Conservation (phyloP, 2,329 filamentous ascomycete species). For the Teratosphaeria gauchensis region DNA sequence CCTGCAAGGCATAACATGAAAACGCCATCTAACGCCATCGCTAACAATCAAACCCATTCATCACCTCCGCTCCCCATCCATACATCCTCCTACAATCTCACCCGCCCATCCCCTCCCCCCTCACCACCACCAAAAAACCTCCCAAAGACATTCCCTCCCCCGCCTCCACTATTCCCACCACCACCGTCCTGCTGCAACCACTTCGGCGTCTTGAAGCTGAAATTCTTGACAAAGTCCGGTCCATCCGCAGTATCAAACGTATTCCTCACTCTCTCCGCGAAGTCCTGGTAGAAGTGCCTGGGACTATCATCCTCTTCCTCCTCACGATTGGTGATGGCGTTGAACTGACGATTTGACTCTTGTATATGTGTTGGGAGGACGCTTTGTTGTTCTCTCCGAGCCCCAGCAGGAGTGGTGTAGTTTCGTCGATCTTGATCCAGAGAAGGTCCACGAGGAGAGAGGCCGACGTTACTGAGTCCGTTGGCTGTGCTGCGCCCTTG, state of each 20-base stretch:
- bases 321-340: conserved; percentile 21
- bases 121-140: not conserved
- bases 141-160: not conserved
- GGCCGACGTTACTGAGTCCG: conserved; percentile 24
- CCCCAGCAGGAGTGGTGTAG: not conserved
- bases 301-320: conserved; percentile 55
- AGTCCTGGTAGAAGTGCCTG: conserved; percentile 65
- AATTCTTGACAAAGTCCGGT: conserved; percentile 63
- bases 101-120: not conserved
- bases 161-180: conserved; percentile 9
- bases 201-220: conserved; percentile 65
- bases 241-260: conserved; percentile 76
- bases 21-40: too few relatives aligned
- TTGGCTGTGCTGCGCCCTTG: conserved; percentile 29
- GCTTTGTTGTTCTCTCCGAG: not conserved
- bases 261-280: conserved; percentile 80
- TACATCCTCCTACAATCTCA: not conserved
- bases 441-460: conserved; percentile 18
- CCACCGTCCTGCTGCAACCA: conserved; percentile 57
- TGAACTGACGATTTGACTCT: conserved; percentile 22
- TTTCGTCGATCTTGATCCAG: conserved; percentile 18
- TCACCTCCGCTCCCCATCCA: not conserved
- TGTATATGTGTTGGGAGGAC: conserved; percentile 10
- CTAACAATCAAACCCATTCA: not conserved
- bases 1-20: too few relatives aligned